A percentile compares a stretch with the other conserved stretches of the same genome.
phyloP scores from a whole-genome alignment of 106 monocot genomes.

The Iris macrosiphon region DNA sequence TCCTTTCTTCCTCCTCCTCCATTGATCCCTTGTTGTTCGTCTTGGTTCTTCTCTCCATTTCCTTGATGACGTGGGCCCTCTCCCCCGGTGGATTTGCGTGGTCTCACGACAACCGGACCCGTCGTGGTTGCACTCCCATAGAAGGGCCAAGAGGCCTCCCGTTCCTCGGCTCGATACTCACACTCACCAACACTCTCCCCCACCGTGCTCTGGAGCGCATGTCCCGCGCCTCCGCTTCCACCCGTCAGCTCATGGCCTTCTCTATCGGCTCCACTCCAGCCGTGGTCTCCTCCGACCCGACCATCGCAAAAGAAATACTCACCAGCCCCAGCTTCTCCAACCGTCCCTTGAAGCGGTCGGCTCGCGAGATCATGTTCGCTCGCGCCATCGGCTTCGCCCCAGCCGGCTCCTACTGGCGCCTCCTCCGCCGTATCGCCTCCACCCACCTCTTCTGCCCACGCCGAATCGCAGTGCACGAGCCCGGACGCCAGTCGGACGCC shows the following conservation, averaged over 20 bases:
- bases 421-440: constrained; percentile 70
- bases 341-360: constrained; percentile 73
- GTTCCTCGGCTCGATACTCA: constrained; percentile 62
- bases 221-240: constrained; percentile 5
- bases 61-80: constrained; percentile 39
- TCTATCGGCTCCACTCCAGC: constrained; percentile 77
- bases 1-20: constrained; percentile 20
- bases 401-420: constrained; percentile 78
- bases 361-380: constrained; percentile 80
- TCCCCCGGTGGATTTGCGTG: constrained; percentile 60
- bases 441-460: constrained; percentile 77
- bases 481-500: constrained; percentile 45
- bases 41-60: constrained; percentile 17
- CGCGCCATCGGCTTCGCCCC: constrained; percentile 95
- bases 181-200: constrained; percentile 38
- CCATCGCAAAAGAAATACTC: constrained; percentile 58
- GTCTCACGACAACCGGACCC: constrained; percentile 24
- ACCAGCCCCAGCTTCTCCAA: constrained; percentile 56
- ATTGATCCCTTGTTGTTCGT: no score
- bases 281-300: constrained; percentile 65
- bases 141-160: constrained; percentile 77
- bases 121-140: constrained; percentile 27
- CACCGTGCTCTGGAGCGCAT: constrained; percentile 47
- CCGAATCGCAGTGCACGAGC: constrained; percentile 65
- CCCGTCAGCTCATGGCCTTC: constrained; percentile 67